Evolutionary conservation across 2,329 filamentous ascomycete genomes (phyloP).

Genomic region (Coniella lustricola): DNA sequence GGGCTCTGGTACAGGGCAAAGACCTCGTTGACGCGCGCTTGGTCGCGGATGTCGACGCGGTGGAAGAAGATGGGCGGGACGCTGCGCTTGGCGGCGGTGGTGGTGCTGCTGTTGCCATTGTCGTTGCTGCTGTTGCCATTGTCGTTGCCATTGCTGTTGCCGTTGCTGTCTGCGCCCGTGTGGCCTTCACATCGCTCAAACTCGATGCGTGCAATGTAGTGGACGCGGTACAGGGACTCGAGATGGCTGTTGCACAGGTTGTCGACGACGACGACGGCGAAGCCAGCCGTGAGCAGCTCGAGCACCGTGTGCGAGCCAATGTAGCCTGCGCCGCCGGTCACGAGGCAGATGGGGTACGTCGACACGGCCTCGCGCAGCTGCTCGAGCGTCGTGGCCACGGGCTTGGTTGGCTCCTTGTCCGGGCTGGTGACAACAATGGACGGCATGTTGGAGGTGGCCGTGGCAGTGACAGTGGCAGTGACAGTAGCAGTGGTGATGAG

Average conservation of each 20-base stretch:
- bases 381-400: neutral
- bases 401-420: neutral
- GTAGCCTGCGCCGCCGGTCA: slow-evolving; percentile 12
- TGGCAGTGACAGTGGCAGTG: too few species aligned
- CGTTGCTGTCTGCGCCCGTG: neutral
- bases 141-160: too few species aligned
- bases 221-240: slow-evolving; percentile 10
- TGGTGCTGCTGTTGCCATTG: too few species aligned
- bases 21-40: slow-evolving; percentile 5
- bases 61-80: slow-evolving; percentile 12
- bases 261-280: slow-evolving; percentile 13
- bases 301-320: slow-evolving; percentile 13
- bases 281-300: slow-evolving; percentile 14
- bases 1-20: slow-evolving; percentile 12
- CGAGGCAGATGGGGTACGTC: slow-evolving; percentile 10
- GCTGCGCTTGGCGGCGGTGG: neutral
- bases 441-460: neutral
- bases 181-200: slow-evolving; percentile 9
- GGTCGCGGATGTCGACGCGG: slow-evolving; percentile 9
- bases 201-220: slow-evolving; percentile 10
- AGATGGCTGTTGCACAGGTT: slow-evolving; percentile 14
- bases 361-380: neutral
- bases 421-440: neutral
- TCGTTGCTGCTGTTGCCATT: too few species aligned
- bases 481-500: too few species aligned